Evolutionary conservation across 2,329 filamentous ascomycete genomes (phyloP).

Genomic region (Coniella lustricola): DNA sequence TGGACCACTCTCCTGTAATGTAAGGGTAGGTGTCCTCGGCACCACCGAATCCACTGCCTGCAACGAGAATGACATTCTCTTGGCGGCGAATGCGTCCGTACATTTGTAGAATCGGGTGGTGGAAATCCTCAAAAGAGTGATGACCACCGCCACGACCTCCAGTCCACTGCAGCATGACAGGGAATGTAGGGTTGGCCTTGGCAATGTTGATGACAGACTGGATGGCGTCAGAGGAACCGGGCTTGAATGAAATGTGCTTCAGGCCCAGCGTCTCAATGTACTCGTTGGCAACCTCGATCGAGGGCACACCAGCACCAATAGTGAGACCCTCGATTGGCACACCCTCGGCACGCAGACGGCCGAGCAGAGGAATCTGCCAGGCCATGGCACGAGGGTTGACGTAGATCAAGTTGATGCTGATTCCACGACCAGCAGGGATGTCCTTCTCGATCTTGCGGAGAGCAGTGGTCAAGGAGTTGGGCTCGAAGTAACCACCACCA

Average conservation of each 20-base stretch:
- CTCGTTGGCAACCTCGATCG: constrained; percentile 85
- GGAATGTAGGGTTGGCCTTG: constrained; percentile 87
- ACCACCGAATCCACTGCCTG: constrained; percentile 86
- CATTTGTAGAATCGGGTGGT: constrained; percentile 85
- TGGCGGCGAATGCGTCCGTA: constrained; percentile 81
- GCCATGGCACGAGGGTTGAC: constrained; percentile 83
- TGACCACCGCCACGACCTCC: constrained; percentile 90
- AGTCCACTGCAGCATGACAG: constrained; percentile 91
- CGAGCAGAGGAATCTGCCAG: constrained; percentile 86
- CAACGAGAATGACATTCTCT: constrained; percentile 81
- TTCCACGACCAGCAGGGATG: constrained; percentile 79
- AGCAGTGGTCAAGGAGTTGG: constrained; percentile 74
- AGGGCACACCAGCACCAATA: constrained; percentile 88
- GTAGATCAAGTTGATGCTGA: constrained; percentile 86
- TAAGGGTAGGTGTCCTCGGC: constrained; percentile 89
- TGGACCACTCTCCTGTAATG: constrained; percentile 83
- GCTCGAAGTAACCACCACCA: constrained; percentile 83
- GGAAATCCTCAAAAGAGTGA: constrained; percentile 93
- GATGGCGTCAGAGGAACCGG: constrained; percentile 80
- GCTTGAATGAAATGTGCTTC: constrained; percentile 93
- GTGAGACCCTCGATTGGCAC: constrained; percentile 88
- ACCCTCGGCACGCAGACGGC: constrained; percentile 72
- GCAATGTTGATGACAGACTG: constrained; percentile 88
- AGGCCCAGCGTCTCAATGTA: constrained; percentile 90
- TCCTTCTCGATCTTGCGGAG: constrained; percentile 77